Percentiles rank a stretch among this genome's conserved stretches.
Conservation (phyloP, 306 rosid genomes). For the Lablab purpureus region DNA sequence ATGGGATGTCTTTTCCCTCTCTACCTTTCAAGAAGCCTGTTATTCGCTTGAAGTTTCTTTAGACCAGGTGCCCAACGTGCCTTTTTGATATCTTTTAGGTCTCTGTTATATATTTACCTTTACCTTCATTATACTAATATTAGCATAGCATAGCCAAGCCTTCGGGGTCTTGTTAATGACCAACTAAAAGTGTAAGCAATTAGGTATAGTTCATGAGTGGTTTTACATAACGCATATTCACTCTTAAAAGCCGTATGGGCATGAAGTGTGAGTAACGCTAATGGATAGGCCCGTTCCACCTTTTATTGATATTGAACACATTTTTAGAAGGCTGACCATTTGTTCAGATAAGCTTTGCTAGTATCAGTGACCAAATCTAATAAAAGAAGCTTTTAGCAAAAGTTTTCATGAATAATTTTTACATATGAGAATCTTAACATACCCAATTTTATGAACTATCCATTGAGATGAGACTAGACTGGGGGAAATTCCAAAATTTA, state of each 20-base stretch:
- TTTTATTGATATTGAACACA: background rate
- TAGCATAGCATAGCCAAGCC: background rate
- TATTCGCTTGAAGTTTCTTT: conserved; percentile 66
- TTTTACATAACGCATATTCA: background rate
- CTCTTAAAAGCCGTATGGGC: background rate
- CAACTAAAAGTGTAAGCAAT: background rate
- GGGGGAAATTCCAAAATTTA: background rate
- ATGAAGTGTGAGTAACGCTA: background rate
- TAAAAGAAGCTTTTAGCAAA: background rate
- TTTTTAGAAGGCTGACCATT: background rate
- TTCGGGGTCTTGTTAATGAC: background rate
- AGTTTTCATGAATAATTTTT: background rate
- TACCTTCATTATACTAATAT: background rate
- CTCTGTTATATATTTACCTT: conserved; percentile 27
- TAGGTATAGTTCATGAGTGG: background rate
- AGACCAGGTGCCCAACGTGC: conserved; percentile 66
- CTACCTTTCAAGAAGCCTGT: conserved; percentile 71
- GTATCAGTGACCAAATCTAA: background rate
- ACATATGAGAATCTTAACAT: background rate
- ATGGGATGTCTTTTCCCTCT: conserved; percentile 75
- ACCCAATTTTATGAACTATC: background rate
- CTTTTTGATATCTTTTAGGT: conserved; percentile 31
- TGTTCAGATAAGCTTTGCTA: background rate
- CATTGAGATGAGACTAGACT: background rate
- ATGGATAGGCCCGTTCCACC: conserved; percentile 1